Evolutionary conservation across 768 basidiomycete species (phyloP).

Genomic region (Boletus barrowsii): DNA sequence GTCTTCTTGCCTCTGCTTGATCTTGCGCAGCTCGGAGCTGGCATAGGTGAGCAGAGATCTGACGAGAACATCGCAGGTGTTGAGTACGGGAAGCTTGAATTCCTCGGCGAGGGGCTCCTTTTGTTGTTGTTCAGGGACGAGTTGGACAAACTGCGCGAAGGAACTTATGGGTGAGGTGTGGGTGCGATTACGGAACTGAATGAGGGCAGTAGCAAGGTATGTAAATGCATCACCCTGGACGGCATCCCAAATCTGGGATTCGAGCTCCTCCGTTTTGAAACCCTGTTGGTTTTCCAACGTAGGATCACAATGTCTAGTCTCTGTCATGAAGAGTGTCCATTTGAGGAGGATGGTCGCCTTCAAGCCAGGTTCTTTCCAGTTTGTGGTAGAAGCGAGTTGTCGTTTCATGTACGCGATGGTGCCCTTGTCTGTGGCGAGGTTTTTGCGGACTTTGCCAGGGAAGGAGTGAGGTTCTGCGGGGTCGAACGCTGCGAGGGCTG

Average conservation of each 20-base stretch:
- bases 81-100: slow-evolving; percentile 52
- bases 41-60: slow-evolving; percentile 72
- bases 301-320: slow-evolving; percentile 66
- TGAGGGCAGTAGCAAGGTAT: slow-evolving; percentile 60
- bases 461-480: slow-evolving; percentile 52
- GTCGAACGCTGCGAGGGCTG: slow-evolving; percentile 66
- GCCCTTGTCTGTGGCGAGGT: slow-evolving; percentile 43
- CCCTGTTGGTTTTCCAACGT: slow-evolving; percentile 61
- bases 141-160: slow-evolving; percentile 40
- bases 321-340: slow-evolving; percentile 84
- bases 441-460: slow-evolving; percentile 44
- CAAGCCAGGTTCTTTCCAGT: slow-evolving; percentile 70
- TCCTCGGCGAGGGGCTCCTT: slow-evolving; percentile 42
- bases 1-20: slow-evolving; percentile 90
- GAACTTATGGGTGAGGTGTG: slow-evolving; percentile 32
- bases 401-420: slow-evolving; percentile 58
- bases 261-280: slow-evolving; percentile 75
- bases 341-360: slow-evolving; percentile 76
- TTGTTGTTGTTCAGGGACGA: slow-evolving; percentile 32
- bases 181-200: slow-evolving; percentile 48
- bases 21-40: slow-evolving; percentile 77
- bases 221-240: slow-evolving; percentile 81
- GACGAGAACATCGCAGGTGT: slow-evolving; percentile 67
- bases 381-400: slow-evolving; percentile 46
- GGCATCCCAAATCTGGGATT: slow-evolving; percentile 77